A percentile compares a stretch with the other conserved stretches of the same genome.
phyloP scores from a whole-genome alignment of 371 early-diverging fungal species.

The Lichtheimia hyalospora region DNA sequence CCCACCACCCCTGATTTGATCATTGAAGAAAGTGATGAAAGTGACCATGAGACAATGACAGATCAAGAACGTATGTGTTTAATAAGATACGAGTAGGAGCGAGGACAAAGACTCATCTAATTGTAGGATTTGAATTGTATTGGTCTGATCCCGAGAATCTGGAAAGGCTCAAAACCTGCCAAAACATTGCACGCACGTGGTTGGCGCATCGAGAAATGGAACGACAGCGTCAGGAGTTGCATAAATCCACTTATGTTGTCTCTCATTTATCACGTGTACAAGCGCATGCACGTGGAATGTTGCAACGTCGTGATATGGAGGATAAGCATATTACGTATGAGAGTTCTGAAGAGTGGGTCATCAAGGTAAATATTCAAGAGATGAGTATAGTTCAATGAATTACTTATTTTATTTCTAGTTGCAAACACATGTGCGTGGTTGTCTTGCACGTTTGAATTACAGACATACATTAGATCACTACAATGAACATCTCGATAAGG shows the following conservation, averaged over 20 bases:
- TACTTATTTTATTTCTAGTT: slow-evolving; percentile 35
- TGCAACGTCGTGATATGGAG: slow-evolving; percentile 45
- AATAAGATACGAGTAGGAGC: background rate
- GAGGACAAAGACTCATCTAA: no score
- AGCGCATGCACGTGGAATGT: slow-evolving; percentile 62
- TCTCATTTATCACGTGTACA: slow-evolving; percentile 55
- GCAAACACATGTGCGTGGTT: slow-evolving; percentile 74
- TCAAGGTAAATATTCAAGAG: slow-evolving; percentile 17
- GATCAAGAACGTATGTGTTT: slow-evolving; percentile 6
- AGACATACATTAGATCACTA: slow-evolving; percentile 62
- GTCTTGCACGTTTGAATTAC: slow-evolving; percentile 59
- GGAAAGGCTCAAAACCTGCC: slow-evolving; percentile 47
- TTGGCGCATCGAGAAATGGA: slow-evolving; percentile 47
- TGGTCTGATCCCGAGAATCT: slow-evolving; percentile 30
- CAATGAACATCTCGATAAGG: slow-evolving; percentile 65
- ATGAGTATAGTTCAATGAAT: background rate
- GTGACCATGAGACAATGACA: slow-evolving; percentile 29
- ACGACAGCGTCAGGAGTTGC: slow-evolving; percentile 30
- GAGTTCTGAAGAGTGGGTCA: slow-evolving; percentile 22
- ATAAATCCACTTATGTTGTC: slow-evolving; percentile 21
- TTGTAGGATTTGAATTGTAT: slow-evolving; percentile 13
- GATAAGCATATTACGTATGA: slow-evolving; percentile 14
- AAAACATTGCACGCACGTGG: slow-evolving; percentile 58
- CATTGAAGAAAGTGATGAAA: slow-evolving; percentile 42
- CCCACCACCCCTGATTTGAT: slow-evolving; percentile 48